Evolutionary conservation across 2,329 filamentous ascomycete species (phyloP), one percentile per base, ranked within the genome.

Genomic region (Fusarium sp.): DNA sequence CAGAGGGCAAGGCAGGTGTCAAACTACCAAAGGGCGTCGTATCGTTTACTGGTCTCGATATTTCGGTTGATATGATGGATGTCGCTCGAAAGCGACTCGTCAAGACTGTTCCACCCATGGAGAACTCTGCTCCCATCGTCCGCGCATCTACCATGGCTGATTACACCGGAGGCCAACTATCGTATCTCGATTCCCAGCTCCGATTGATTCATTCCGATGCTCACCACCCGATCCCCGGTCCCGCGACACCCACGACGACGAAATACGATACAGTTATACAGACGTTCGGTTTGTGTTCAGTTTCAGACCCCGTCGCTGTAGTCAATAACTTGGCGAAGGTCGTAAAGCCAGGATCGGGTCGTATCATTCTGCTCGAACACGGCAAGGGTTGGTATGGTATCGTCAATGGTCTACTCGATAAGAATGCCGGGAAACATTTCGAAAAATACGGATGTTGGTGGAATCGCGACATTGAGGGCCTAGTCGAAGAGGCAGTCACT

Each of bases 371-470:
- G 53, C 80, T 92, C 13, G 90, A 91, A 79, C 90, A 91, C 80
- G 90, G 90, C 29, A 86, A 87, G 67, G 88, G 87, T 20, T 83
- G 80, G 75, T 89, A 84, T 79, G 82, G 83, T 10, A 81, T 88
- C 58, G 80, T 91, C 38, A 91, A 92, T 76, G 80, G 81, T 14
- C 73, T 88, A 22, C 80, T 92, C 36, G 89, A 92, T 79, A 82
- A 80, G 69, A 84, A 85, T 62, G 89, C 90, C 1, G 79, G 80
- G 20, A 80, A 81, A 27, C 90, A 91, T 75, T 90, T 90, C 64
- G 81, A 83, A 27, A 85, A 86, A 73, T 91, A 88, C 75, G 90
- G 90, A 5, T 92, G 90, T 81, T 91, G 90, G 90, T 91, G 89
- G 89, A 92, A 92, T 80, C 83, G 90, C 57, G 89, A 91, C 75